A percentile compares a stretch with the other conserved stretches of the same genome.
Evolutionary conservation across 2,329 filamentous ascomycete species (phyloP).

Genomic region (Ustulina deusta): DNA sequence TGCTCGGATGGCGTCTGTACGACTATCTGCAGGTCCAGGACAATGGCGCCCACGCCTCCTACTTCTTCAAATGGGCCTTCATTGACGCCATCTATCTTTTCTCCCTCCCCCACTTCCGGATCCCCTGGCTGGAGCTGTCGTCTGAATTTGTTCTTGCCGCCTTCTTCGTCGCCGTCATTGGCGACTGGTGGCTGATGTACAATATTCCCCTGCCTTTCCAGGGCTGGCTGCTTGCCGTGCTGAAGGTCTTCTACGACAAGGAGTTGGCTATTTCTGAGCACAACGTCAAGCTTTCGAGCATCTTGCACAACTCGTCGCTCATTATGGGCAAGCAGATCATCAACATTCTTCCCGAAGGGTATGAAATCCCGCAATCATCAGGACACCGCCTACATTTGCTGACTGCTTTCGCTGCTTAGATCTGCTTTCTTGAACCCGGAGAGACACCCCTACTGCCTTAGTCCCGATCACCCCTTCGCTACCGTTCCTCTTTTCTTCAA

Average conservation of each 20-base stretch:
- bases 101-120: conserved; percentile 84
- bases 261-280: conserved; percentile 95
- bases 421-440: conserved; percentile 90
- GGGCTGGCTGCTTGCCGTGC: conserved; percentile 81
- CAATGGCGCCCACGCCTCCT: conserved; percentile 86
- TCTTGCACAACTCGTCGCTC: conserved; percentile 91
- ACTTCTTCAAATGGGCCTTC: conserved; percentile 93
- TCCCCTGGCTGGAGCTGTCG: conserved; percentile 96
- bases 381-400: conserved; percentile 40
- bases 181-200: conserved; percentile 77
- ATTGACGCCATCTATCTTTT: conserved; percentile 91
- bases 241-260: conserved; percentile 88
- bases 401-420: conserved; percentile 55
- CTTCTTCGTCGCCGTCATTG: conserved; percentile 76
- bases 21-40: conserved; percentile 84
- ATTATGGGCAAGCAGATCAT: conserved; percentile 98
- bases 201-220: conserved; percentile 55
- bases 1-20: conserved; percentile 87
- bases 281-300: conserved; percentile 86
- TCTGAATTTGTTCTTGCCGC: conserved; percentile 77
- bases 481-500: conserved; percentile 91
- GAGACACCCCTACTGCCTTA: conserved; percentile 83
- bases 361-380: conserved; percentile 43
- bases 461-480: conserved; percentile 69
- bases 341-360: conserved; percentile 95